Evolutionary conservation across 768 basidiomycete species (phyloP).

Genomic region (Tremella yokohamensis): DNA sequence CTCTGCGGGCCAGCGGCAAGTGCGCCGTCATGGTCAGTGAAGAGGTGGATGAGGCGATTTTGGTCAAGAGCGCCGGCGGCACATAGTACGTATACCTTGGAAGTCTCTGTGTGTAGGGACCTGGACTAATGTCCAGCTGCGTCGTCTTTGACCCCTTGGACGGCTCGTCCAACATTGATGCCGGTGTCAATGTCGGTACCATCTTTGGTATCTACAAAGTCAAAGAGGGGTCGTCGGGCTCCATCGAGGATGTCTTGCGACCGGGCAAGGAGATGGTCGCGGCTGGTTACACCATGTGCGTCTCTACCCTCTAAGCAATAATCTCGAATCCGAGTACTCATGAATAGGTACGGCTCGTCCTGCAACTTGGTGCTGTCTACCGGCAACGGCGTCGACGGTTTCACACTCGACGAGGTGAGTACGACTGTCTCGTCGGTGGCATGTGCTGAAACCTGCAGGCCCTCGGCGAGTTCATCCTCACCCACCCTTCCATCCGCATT

Average conservation of each 20-base stretch:
- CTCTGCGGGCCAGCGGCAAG: constrained; percentile 92
- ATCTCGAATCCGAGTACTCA: no score
- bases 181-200: constrained; percentile 83
- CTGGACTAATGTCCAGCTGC: constrained; percentile 60
- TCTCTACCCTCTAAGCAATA: no score
- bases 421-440: not conserved
- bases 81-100: constrained; percentile 34
- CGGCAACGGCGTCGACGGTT: constrained; percentile 93
- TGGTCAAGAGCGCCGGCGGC: constrained; percentile 37
- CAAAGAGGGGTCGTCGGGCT: constrained; percentile 76
- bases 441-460: constrained; percentile 51
- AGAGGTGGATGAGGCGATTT: constrained; percentile 56
- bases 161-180: constrained; percentile 94
- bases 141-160: constrained; percentile 98
- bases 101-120: not conserved
- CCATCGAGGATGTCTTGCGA: constrained; percentile 79
- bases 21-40: constrained; percentile 95
- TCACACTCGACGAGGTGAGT: constrained; percentile 79
- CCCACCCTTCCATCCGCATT: constrained; percentile 94
- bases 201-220: constrained; percentile 96
- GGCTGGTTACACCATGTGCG: constrained; percentile 93
- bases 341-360: constrained; percentile 78
- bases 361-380: constrained; percentile 94
- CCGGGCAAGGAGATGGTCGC: constrained; percentile 97
- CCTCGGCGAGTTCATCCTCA: constrained; percentile 96